Percentiles rank a stretch among this genome's conserved stretches.
These are phyloP conservation scores for Toxicodendron radicans DNA, from an alignment of 345 rosid genomes.

Conservation along the genomic window DNA sequence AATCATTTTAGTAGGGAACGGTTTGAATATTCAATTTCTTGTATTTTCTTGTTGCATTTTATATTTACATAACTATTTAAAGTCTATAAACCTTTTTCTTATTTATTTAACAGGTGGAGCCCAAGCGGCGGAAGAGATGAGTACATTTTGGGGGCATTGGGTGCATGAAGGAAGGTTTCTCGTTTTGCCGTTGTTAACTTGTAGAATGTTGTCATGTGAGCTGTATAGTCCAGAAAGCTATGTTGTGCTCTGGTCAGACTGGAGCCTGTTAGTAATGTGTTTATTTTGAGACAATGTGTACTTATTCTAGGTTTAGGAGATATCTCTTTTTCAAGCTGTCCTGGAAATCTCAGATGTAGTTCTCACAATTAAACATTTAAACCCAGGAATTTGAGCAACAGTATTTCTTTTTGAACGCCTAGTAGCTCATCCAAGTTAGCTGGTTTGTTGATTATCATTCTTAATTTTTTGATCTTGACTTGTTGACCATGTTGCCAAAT, in stretches of 20 bases:
- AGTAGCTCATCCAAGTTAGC: neutral
- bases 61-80: neutral
- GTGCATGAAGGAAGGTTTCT: conserved; percentile 15
- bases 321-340: neutral
- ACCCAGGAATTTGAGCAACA: conserved; percentile 10
- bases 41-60: neutral
- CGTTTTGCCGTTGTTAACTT: conserved; percentile 26
- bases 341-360: conserved; percentile 12
- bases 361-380: neutral
- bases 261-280: conserved; percentile 25
- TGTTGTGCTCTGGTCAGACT: conserved; percentile 30
- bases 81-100: neutral
- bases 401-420: neutral
- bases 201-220: conserved; percentile 36
- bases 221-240: conserved; percentile 42
- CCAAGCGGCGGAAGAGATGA: conserved; percentile 67
- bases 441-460: neutral
- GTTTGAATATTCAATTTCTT: neutral
- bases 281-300: conserved; percentile 26
- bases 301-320: conserved; percentile 17
- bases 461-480: neutral
- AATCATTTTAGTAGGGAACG: neutral
- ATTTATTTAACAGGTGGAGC: conserved; percentile 43
- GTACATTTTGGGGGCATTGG: conserved; percentile 11
- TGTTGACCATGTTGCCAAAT: neutral